Evolutionary conservation across 2,329 filamentous ascomycete species (phyloP), one percentile per base, ranked within the genome.

Genomic region (Pseudogymnoascus destructans): DNA sequence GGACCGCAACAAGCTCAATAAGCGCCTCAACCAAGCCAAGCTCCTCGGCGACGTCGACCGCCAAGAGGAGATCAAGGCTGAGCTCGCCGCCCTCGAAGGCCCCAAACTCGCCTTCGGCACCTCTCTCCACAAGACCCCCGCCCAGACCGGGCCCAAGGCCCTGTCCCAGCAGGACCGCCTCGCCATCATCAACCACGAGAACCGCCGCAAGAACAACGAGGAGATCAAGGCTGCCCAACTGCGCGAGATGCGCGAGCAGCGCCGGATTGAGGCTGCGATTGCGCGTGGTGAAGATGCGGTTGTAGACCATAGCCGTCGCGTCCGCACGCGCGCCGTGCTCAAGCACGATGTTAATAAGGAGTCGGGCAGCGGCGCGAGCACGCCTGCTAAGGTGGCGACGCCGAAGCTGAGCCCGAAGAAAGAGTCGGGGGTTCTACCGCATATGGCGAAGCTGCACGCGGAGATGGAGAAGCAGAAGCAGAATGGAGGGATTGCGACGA

Each of bases 181-280:
- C 21, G 87, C 88, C 0, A 80, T 86, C 66, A 77, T 95, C 63
- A 98, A 98, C 72, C 78, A 81, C 25, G 82, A 87, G 67, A 96
- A 95, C 71, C 85, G 92, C 61, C 83, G 85, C 60, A 79, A 85
- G 64, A 96, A 96, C 67, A 80, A 81, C n/a, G 88, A 95, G 69
- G 85, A 87, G 54, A 87, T 97, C n/a, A 88, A 92, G 60, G 87
- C 88, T 70, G 92, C 91, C 0, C 87, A 96, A 69, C 77, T 95
- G 59, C 85, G 86, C 64, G 93, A 98, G 73, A 80, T 84, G 65
- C 79, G 80, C 55, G 78, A 77, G 63, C 75, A 75, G 65, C 81
- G 80, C 63, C 79, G 79, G 70, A 77, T 77, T 46, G 82, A 82
- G 63, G 78, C 77, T 59, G 81, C 80, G 40, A 71, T 83, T 49